A percentile compares a stretch with the other conserved stretches of the same genome.
Evolutionary conservation across 768 basidiomycete species (phyloP).

Genomic region (Suillus clintonianus): DNA sequence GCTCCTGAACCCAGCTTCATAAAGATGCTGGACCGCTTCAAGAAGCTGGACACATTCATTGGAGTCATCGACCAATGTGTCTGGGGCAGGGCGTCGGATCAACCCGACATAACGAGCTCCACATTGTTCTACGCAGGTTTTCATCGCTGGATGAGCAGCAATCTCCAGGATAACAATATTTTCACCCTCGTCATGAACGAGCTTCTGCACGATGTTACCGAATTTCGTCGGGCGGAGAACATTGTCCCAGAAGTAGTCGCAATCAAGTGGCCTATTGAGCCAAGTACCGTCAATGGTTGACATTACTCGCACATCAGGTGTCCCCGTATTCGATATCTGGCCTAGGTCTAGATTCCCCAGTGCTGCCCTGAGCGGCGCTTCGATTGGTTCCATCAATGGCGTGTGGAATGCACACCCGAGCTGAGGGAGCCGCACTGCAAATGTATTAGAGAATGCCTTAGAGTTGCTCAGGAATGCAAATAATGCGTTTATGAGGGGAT

Average conservation of each 20-base stretch:
- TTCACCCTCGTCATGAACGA: conserved; percentile 28
- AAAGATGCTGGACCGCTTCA: background rate
- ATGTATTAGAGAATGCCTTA: conserved; percentile 28
- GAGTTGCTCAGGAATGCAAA: conserved; percentile 26
- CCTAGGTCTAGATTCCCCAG: conserved; percentile 2
- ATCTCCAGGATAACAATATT: conserved; percentile 34
- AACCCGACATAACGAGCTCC: conserved; percentile 31
- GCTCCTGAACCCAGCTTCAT: background rate
- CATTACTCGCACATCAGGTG: conserved; percentile 30
- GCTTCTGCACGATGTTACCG: conserved; percentile 33
- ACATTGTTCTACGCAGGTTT: conserved; percentile 35
- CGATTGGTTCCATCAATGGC: conserved; percentile 36
- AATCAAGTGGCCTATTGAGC: conserved; percentile 26
- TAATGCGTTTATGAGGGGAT: conserved; percentile 34
- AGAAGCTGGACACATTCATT: background rate
- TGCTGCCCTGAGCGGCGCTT: conserved; percentile 29
- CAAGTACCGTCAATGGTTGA: conserved; percentile 36
- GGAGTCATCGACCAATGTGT: background rate
- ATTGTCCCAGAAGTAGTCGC: conserved; percentile 38
- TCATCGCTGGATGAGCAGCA: conserved; percentile 36
- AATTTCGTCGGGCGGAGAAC: conserved; percentile 37
- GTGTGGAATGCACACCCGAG: conserved; percentile 36
- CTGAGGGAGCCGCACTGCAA: conserved; percentile 26
- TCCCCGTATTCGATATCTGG: background rate
- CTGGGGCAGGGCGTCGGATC: conserved; percentile 32